phyloP scores from a whole-genome alignment of 352 stramenopile species.

The Phytopythium aichiense region DNA sequence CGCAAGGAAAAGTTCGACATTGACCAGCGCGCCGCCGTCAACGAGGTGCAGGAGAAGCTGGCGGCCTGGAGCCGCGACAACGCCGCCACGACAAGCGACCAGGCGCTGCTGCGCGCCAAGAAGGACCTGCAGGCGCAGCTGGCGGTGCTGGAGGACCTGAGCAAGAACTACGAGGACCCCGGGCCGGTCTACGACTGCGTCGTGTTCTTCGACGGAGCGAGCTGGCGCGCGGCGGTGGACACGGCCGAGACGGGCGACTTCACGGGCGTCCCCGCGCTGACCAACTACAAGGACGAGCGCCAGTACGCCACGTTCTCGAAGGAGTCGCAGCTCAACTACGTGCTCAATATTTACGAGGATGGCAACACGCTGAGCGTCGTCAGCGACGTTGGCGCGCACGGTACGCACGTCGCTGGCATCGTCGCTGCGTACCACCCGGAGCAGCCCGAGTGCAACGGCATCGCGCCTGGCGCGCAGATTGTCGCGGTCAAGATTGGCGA shows the following conservation, averaged over 20 bases:
- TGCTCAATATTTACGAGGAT: slow-evolving; percentile 94
- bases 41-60: slow-evolving; percentile 62
- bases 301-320: slow-evolving; percentile 88
- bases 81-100: slow-evolving; percentile 60
- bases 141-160: slow-evolving; percentile 62
- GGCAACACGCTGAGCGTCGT: slow-evolving; percentile 92
- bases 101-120: slow-evolving; percentile 38
- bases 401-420: slow-evolving; percentile 95
- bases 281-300: slow-evolving; percentile 71
- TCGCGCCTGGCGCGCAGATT: slow-evolving; percentile 93
- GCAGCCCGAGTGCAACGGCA: slow-evolving; percentile 87
- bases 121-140: slow-evolving; percentile 85
- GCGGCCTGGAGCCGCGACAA: slow-evolving; percentile 54
- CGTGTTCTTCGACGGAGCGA: slow-evolving; percentile 80
- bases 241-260: slow-evolving; percentile 84
- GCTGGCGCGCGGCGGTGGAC: slow-evolving; percentile 88
- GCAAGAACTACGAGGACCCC: slow-evolving; percentile 82
- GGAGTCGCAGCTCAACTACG: slow-evolving; percentile 93
- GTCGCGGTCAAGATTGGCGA: slow-evolving; percentile 95
- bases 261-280: slow-evolving; percentile 48
- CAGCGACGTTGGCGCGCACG: slow-evolving; percentile 91
- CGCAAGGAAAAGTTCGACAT: slow-evolving; percentile 80
- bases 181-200: slow-evolving; percentile 93
- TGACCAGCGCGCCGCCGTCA: slow-evolving; percentile 55
- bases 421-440: slow-evolving; percentile 88